Conservation (phyloP, 306 rosid genomes). For the Pterocarpus santalinus region DNA sequence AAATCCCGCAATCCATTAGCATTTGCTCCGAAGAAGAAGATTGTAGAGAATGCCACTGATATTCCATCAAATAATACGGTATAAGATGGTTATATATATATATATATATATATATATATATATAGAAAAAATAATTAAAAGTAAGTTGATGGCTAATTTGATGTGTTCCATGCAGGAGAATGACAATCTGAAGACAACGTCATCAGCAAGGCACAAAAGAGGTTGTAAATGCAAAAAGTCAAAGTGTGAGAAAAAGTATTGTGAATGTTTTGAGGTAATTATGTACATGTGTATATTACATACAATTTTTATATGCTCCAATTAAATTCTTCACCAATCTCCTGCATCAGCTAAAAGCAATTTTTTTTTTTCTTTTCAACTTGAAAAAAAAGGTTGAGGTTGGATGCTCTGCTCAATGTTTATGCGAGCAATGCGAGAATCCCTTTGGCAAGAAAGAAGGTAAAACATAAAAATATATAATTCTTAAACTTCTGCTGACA, state of each 20-base stretch:
- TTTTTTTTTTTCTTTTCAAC: neutral
- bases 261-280: neutral
- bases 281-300: neutral
- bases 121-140: no score
- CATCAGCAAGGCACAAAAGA: neutral
- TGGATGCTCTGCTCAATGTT: conserved; percentile 65
- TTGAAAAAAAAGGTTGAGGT: conserved; percentile 49
- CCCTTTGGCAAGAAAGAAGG: conserved; percentile 64
- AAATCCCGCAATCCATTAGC: no score
- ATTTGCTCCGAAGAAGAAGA: no score
- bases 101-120: no score
- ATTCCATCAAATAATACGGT: no score
- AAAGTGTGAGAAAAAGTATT: neutral
- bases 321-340: neutral
- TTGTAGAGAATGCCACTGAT: no score
- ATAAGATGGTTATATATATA: no score
- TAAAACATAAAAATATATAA: neutral
- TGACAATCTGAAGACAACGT: neutral
- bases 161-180: neutral
- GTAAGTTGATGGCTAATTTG: neutral
- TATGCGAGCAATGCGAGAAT: conserved; percentile 68
- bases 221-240: neutral
- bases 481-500: no score
- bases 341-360: neutral
- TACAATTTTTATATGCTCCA: neutral